Evolutionary conservation across 129 eudicot species (phyloP), one percentile per base, ranked within the genome.

Genomic region (Silybum marianum): DNA sequence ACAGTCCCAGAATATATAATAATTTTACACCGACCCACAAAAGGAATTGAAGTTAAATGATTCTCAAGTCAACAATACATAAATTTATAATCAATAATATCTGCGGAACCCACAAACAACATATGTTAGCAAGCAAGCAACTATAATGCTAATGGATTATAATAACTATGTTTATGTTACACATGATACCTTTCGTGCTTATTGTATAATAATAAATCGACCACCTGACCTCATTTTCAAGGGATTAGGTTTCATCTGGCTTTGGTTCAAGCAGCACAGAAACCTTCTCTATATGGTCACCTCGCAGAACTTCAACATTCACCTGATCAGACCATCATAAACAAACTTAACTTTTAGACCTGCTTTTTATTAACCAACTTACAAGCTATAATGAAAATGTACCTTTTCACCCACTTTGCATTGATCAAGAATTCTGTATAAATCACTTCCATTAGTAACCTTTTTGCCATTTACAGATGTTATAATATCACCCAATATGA

Each of bases 351-450:
- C 38, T 26, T 25, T 28, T 0, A 14, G 21, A 54, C 13, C 7
- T 54, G n/a, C 21, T 54, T 54, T 54, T 54, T 54, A 2, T 51
- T 13, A 71, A 32, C 1, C 1, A 71, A 38, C 42, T 38, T 36
- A 3, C 13, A 18, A 25, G 12, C 70, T 22, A 0, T 14, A 18
- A 69, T 74, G 42, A 74, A 80, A 14, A 51, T 76, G 79, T 87
- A 91, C 98, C 85, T 75, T 83, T 3, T 94, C 98, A 19, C 93
- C 97, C 73, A 92, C 96, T 92, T 92, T 85, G 82, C 97, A 94
- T 81, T 89, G 97, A 87, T 94, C 98, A 73, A 94, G 91, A 74
- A 94, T 92, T 88, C 96, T 92, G 85, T 92, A 94, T 79, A 92
- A 80, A 66, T 94, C 98, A 63, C 91, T 90, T 23, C 98, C 98